phyloP scores from a whole-genome alignment of 2,329 filamentous ascomycete genomes.

The Fusarium xylarioides region DNA sequence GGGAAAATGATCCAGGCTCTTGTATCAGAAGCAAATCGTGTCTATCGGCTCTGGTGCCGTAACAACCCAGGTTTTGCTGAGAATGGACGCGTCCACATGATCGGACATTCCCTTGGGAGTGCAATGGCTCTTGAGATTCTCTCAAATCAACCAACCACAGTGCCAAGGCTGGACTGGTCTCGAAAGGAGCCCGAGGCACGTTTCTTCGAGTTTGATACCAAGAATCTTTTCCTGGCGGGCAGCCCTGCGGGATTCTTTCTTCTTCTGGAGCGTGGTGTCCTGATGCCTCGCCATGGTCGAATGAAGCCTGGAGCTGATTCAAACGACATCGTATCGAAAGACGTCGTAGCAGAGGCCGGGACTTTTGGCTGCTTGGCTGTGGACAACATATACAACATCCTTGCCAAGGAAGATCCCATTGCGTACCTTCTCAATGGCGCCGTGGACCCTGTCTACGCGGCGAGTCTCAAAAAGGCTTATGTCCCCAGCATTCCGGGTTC shows the following conservation, averaged over 20 bases:
- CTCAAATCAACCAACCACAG: constrained; percentile 82
- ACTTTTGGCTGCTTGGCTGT: constrained; percentile 91
- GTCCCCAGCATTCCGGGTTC: constrained; percentile 78
- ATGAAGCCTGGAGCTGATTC: constrained; percentile 78
- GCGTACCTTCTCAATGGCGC: constrained; percentile 92
- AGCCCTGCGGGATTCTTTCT: constrained; percentile 95
- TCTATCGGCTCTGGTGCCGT: constrained; percentile 93
- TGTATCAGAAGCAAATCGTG: constrained; percentile 88
- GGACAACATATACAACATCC: constrained; percentile 95
- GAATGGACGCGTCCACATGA: constrained; percentile 85
- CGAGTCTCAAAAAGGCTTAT: constrained; percentile 77
- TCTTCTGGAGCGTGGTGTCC: constrained; percentile 75
- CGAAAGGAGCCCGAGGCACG: constrained; percentile 56
- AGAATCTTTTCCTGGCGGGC: constrained; percentile 86
- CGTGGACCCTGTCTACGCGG: constrained; percentile 82
- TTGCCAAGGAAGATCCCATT: constrained; percentile 77
- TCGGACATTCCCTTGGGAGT: constrained; percentile 92
- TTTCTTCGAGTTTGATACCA: constrained; percentile 91
- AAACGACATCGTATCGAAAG: constrained; percentile 63
- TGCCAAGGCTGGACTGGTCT: constrained; percentile 61
- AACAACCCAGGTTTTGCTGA: constrained; percentile 90
- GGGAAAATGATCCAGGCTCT: constrained; percentile 92
- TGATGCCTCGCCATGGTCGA: constrained; percentile 80
- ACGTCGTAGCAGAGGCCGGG: constrained; percentile 80
- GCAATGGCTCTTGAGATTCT: constrained; percentile 95